phyloP scores from a whole-genome alignment of 192 early-diverging fungal genomes.

The Coemansia sp. region DNA sequence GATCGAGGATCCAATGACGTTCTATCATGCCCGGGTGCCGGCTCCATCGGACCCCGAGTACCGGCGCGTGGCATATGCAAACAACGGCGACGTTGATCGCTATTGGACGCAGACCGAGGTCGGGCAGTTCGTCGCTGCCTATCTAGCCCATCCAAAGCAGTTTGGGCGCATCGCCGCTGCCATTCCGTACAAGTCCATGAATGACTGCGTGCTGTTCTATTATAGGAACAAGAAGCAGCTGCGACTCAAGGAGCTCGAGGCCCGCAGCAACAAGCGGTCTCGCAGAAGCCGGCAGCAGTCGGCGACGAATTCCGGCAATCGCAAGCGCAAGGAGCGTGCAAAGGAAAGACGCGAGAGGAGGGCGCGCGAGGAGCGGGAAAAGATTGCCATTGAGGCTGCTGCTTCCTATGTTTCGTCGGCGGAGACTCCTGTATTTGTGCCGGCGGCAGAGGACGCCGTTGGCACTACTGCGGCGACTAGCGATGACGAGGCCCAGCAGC shows the following conservation, averaged over 20 bases:
- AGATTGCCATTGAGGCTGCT: constrained; percentile 31
- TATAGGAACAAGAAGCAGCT: constrained; percentile 76
- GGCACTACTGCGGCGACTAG: not conserved
- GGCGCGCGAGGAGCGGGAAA: constrained; percentile 34
- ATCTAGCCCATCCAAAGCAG: constrained; percentile 69
- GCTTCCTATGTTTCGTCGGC: constrained; percentile 20
- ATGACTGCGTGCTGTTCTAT: constrained; percentile 72
- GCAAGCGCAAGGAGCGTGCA: constrained; percentile 52
- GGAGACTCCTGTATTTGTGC: not conserved
- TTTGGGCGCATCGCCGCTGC: constrained; percentile 69
- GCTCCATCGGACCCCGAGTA: constrained; percentile 13
- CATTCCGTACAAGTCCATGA: constrained; percentile 62
- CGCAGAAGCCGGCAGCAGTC: constrained; percentile 49
- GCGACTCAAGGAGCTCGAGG: constrained; percentile 64
- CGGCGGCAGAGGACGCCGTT: not conserved
- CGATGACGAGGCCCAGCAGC: not conserved
- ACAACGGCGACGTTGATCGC: constrained; percentile 57
- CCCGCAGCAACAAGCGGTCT: constrained; percentile 27
- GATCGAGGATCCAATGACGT: constrained; percentile 57
- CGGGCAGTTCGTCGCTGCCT: constrained; percentile 62
- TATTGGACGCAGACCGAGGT: constrained; percentile 66
- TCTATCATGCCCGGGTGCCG: constrained; percentile 58
- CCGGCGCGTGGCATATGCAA: constrained; percentile 31
- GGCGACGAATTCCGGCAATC: constrained; percentile 4
- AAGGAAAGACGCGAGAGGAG: constrained; percentile 33